Conservation (phyloP, 305 asterid genomes). For the Solanum hybrid region DNA sequence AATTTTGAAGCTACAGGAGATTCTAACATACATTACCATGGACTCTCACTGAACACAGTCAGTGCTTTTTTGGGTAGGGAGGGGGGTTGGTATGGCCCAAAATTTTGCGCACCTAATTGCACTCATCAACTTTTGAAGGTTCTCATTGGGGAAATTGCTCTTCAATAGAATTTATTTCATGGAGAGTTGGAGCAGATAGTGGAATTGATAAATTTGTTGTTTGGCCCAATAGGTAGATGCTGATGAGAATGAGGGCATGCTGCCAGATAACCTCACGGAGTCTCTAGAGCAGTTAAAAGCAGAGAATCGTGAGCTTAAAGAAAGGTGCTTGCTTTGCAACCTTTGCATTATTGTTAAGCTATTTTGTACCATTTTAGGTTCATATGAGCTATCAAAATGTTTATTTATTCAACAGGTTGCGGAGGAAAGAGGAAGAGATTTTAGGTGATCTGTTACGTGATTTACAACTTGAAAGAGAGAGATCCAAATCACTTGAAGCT, state of each 20-base stretch:
- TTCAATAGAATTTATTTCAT: background rate
- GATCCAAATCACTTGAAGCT: constrained; percentile 54
- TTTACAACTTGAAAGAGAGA: constrained; percentile 54
- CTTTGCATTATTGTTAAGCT: background rate
- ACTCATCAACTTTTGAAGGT: background rate
- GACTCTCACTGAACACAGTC: background rate
- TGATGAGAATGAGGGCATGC: constrained; percentile 19
- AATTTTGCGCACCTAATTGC: background rate
- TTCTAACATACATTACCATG: background rate
- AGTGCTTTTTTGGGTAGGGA: background rate
- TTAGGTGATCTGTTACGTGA: constrained; percentile 71
- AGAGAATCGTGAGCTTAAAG: constrained; percentile 56
- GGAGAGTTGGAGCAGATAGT: background rate
- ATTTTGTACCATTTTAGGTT: background rate
- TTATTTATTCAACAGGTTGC: constrained; percentile 39
- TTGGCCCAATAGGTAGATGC: constrained; percentile 29
- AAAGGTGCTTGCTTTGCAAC: constrained; percentile 33
- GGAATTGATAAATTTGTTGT: background rate
- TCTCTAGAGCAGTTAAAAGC: constrained; percentile 43
- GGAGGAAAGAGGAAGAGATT: constrained; percentile 53
- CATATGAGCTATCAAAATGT: background rate
- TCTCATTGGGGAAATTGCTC: background rate
- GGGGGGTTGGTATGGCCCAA: background rate
- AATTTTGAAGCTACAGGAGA: background rate
- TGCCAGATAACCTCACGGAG: constrained; percentile 3